Evolutionary conservation across 2,329 filamentous ascomycete genomes (phyloP).

Genomic region (Penicillium sp.): DNA sequence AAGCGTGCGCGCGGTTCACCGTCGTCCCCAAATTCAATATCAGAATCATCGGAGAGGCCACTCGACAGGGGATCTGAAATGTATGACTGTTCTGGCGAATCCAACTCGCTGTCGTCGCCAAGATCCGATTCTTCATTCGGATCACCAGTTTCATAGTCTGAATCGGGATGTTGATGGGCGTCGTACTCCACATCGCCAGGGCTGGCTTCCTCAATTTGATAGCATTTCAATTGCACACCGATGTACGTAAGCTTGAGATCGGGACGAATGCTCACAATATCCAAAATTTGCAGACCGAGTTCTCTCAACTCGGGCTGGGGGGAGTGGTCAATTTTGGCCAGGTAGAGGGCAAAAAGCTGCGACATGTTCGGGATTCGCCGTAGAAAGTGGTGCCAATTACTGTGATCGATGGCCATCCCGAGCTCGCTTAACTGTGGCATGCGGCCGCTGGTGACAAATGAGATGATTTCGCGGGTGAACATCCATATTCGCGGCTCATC

Average conservation of each 20-base stretch:
- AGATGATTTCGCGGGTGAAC: slow-evolving; percentile 61
- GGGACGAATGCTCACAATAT: slow-evolving; percentile 69
- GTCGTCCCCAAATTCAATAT: slow-evolving; percentile 37
- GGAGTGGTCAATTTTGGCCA: slow-evolving; percentile 61
- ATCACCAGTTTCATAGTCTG: slow-evolving; percentile 30
- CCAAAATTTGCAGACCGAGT: slow-evolving; percentile 67
- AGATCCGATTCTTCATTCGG: too few relatives aligned
- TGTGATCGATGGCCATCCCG: slow-evolving; percentile 65
- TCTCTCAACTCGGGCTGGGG: slow-evolving; percentile 60
- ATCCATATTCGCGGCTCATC: slow-evolving; percentile 54
- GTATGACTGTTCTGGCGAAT: background rate
- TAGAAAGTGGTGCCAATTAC: slow-evolving; percentile 77
- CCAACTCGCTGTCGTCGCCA: too few relatives aligned
- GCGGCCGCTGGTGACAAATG: slow-evolving; percentile 68
- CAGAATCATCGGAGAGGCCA: slow-evolving; percentile 39
- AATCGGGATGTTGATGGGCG: slow-evolving; percentile 42
- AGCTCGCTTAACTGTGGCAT: slow-evolving; percentile 68
- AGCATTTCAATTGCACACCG: slow-evolving; percentile 71
- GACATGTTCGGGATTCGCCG: slow-evolving; percentile 66
- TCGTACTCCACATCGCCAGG: slow-evolving; percentile 34
- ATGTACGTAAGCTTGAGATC: slow-evolving; percentile 74
- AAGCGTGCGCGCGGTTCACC: slow-evolving; percentile 43
- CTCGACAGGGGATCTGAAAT: slow-evolving; percentile 21
- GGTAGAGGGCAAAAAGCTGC: slow-evolving; percentile 64
- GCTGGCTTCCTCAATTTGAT: slow-evolving; percentile 65